These are phyloP conservation scores for Ceratobasidium sp. DNA, from an alignment of 1,284 basidiomycete genomes.

Conservation along the genomic window DNA sequence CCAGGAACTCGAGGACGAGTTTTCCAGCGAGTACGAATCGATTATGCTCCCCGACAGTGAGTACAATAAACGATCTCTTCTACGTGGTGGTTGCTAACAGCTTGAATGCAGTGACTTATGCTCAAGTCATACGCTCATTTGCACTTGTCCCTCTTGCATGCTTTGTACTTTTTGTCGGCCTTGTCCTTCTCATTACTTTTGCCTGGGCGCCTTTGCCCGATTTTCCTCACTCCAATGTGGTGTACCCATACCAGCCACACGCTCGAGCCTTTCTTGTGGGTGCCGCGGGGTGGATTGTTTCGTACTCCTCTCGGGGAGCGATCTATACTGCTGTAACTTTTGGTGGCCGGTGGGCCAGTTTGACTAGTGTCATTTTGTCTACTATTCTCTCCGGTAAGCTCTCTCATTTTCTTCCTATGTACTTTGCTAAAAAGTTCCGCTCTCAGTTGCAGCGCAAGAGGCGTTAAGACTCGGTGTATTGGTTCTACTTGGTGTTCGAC, in stretches of 20 bases:
- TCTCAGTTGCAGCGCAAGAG: conserved; percentile 33
- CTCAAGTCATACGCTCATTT: conserved; percentile 38
- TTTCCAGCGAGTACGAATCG: conserved; percentile 27
- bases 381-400: conserved; percentile 62
- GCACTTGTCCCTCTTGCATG: conserved; percentile 24
- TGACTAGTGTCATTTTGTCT: conserved; percentile 65
- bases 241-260: conserved; percentile 40
- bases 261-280: conserved; percentile 45
- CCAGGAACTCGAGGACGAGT: conserved; percentile 17
- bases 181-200: conserved; percentile 23
- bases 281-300: conserved; percentile 46
- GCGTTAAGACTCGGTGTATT: conserved; percentile 43
- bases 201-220: conserved; percentile 24
- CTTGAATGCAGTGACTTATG: conserved; percentile 31
- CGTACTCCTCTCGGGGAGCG: conserved; percentile 45
- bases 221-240: conserved; percentile 11
- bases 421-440: conserved; percentile 1
- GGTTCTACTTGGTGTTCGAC: conserved; percentile 41
- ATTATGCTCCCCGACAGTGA: conserved; percentile 34
- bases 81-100: too few species aligned
- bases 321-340: conserved; percentile 57
- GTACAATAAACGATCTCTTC: too few species aligned
- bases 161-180: conserved; percentile 14
- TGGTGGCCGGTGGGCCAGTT: conserved; percentile 54
- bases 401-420: conserved; percentile 32